Evolutionary conservation across 441 rosid genomes (phyloP), one percentile per base, ranked within the genome.

Genomic region (Gossypium schwendimanii): DNA sequence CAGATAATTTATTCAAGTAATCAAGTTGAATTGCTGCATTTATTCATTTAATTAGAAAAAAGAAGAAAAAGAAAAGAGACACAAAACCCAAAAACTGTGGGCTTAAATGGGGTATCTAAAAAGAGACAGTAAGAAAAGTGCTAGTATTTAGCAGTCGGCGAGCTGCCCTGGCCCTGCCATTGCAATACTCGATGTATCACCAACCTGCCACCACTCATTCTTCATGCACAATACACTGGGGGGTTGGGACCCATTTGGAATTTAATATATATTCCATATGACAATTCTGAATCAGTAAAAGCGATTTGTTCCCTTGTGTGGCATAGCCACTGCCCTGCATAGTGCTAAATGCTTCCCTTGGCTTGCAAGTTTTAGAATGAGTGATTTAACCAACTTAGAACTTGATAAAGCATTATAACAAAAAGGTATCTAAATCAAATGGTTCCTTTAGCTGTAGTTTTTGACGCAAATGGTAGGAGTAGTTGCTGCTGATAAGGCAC

Each of bases 111-210:
- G 36, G 33, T 31, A n/a, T 15, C 33, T 33, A 52, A 7, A 33
- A n/a, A 4, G 21, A 31, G 44, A 60, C 44, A n/a, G 65, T n/a
- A 24, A 3, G 67, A 66, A 20, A 20, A 23, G 21, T 3, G 71
- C 24, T 26, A 15, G 24, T 49, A 49, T 3, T 17, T 4, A 67
- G 24, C 44, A 9, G 59, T 50, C 59, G 60, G 59, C 26, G 26
- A 50, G 76, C 63, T 63, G 21, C 58, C 47, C 10, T 6, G 65
- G 7, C 66, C 45, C 20, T 57, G 61, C 21, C 57, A 59, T 65
- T 45, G 55, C 63, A 75, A 59, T n/a, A 39, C 41, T 41, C 78
- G 53, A 70, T 61, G 75, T 65, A 47, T 68, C 73, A 65, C 73
- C 69, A 10, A 65, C 44, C 70, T 61, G 71, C 74, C 71, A 26